Evolutionary conservation across 176 grass and related monocot species (phyloP), one percentile per base, ranked within the genome.

Genomic region (Carex cristatella): DNA sequence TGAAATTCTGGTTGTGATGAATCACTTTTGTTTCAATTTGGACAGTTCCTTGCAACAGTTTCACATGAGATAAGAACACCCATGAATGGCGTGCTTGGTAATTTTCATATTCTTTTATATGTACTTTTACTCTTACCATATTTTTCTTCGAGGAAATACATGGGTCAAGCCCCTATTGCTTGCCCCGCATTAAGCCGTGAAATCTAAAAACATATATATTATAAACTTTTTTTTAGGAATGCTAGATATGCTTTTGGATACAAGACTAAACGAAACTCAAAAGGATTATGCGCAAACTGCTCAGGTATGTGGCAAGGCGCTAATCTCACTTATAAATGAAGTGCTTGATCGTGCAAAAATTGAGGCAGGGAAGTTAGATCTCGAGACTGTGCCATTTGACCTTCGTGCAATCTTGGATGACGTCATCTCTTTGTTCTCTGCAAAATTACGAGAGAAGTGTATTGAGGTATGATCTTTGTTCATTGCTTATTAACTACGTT

Each of bases 41-140:
- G 66, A 19, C 90, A 99, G 96, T 99, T 99, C 86, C 96, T 99
- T 79, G 96, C 96, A 38, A 99, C 93, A 67, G 96, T 99, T 90
- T 95, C 93, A 86, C 93, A 99, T 94, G 96, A 99, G 88, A 99
- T 99, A 85, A 89, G 96, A 90, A 99, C 96, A 63, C 96, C 96
- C 72, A 99, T 99, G 96, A 99, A 95, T 61, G 96, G 96, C 57
- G 96, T 99, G 71, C 88, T 99, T 69, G 96, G 96, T 95, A 90
- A 90, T 51, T 51, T 44, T 53, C 19, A 62, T 51, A 1, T 68
- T 80, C 81, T 31, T 86, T 69, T 16, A 35, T 65, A 13, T 46
- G 38, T 58, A 31, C 61, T 30, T 65, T 51, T 16, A 28, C 19
- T 82, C 14, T 48, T 82, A 64, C 23, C 61, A 65, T 46, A 48